Evolutionary conservation across 177 flowering plant genomes (phyloP), one percentile per base, ranked within the genome.

Genomic region (Telopea speciosissima): DNA sequence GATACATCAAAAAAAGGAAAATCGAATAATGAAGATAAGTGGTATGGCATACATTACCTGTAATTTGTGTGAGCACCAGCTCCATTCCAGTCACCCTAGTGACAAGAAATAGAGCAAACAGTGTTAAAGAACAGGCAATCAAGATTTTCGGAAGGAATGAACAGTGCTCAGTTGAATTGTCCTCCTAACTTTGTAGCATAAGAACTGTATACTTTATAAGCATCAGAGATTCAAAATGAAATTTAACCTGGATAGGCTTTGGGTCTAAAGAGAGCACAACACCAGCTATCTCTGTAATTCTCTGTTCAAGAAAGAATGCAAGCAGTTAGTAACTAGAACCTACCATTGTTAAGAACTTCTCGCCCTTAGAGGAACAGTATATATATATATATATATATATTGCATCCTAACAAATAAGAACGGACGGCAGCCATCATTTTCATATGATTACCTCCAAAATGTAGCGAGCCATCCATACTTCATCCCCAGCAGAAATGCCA

Each of bases 211-310:
- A 36, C 7, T 36, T 36, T 36, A 36, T 36, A 36, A 36, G 61
- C 5, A n/a, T 58, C 24, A 5, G 68, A 3, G 59, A 58, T 9
- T 16, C 0, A 22, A 56, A 64, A 73, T 26, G 24, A 73, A 70
- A 62, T 16, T 58, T 75, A 8, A 88, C 93, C 88, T 76, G 68
- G 65, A 90, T 89, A 24, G 96, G 96, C 76, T 90, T 90, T 26
- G 96, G 96, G 36, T 90, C 93, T 40, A 90, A 87, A 21, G 96
- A 84, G 63, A 90, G 74, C 9, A 89, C 89, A n/a, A 89, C 90
- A 14, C 96, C 96, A 66, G 89, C 90, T 70, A 88, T 83, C 81
- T 92, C 97, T 1, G 93, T 85, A 52, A 92, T 89, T 92, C 97
- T 92, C 97, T 92, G 88, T 72, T 21, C 40, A 56, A 70, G 25